Conservation (phyloP, 208 protist genomes). For the Wallacemonas sp. region DNA sequence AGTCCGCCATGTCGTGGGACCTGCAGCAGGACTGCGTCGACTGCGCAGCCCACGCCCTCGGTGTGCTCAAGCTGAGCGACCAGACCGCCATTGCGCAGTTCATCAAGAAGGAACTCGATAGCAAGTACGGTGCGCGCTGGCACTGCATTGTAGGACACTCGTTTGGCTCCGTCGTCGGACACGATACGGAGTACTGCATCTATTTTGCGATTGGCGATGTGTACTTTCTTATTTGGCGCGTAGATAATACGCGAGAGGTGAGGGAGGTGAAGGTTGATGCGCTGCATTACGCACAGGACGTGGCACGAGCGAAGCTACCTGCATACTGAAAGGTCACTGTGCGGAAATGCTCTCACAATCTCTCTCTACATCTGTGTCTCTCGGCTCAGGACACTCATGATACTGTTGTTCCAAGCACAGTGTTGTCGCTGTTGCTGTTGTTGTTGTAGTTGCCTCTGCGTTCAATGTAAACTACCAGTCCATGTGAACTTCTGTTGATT, state of each 20-base stretch:
- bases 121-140: constrained; percentile 98
- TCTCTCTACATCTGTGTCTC: too few species aligned
- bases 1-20: constrained; percentile 79
- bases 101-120: constrained; percentile 99
- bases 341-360: too few species aligned
- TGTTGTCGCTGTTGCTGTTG: too few species aligned
- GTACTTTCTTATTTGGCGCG: constrained; percentile 97
- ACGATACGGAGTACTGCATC: constrained; percentile 98
- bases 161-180: constrained; percentile 99
- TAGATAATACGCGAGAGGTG: constrained; percentile 46
- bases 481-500: too few species aligned
- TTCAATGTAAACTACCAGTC: too few species aligned
- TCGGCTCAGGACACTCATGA: too few species aligned
- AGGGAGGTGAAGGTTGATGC: constrained; percentile 25
- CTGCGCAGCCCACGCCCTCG: constrained; percentile 75
- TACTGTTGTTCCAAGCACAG: too few species aligned
- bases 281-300: constrained; percentile 22
- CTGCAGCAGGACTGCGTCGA: constrained; percentile 89
- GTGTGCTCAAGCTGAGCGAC: constrained; percentile 49
- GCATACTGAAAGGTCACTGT: too few species aligned
- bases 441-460: too few species aligned
- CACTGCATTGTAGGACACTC: constrained; percentile 99
- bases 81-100: constrained; percentile 99
- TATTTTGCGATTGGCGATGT: constrained; percentile 99
- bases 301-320: constrained; percentile 8